A percentile compares a stretch with the other conserved stretches of the same genome.
Conservation (phyloP, 2,329 filamentous ascomycete species). For the Colletotrichum tofieldiae region DNA sequence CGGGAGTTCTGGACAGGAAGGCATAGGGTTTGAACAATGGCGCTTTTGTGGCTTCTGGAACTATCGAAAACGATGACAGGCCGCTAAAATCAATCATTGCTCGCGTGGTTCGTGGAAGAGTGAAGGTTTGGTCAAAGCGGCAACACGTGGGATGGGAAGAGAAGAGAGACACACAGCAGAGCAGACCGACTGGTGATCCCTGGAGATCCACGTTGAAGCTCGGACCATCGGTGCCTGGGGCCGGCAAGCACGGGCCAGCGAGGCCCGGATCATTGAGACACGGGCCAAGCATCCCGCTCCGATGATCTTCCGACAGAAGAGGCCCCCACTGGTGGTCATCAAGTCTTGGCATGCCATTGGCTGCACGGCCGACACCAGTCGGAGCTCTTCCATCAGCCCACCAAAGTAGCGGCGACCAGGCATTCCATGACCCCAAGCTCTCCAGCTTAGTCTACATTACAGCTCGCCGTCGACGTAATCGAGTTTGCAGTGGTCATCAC, state of each 20-base stretch:
- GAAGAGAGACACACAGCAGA: not conserved
- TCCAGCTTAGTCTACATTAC: not conserved
- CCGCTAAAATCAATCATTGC: constrained; percentile 7
- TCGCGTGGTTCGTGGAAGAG: constrained; percentile 2
- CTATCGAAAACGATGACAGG: constrained; percentile 20
- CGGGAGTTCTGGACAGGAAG: not conserved
- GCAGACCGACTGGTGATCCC: constrained; percentile 16
- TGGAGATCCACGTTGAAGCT: constrained; percentile 13
- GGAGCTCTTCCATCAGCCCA: constrained; percentile 17
- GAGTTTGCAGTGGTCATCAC: constrained; percentile 6
- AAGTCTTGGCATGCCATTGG: not conserved
- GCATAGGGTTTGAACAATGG: not conserved
- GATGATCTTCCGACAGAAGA: constrained; percentile 23
- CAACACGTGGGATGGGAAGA: constrained; percentile 8
- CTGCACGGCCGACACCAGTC: not conserved
- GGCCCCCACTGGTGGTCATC: not conserved
- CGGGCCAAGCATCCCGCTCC: constrained; percentile 11
- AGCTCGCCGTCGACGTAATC: constrained; percentile 14
- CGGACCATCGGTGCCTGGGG: constrained; percentile 7
- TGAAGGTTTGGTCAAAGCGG: constrained; percentile 7
- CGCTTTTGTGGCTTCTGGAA: constrained; percentile 5
- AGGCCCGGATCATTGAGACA: not conserved
- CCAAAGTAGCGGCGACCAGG: not conserved
- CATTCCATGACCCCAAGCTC: constrained; percentile 1
- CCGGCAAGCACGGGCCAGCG: constrained; percentile 9